phyloP scores from a whole-genome alignment of 2,329 filamentous ascomycete species.

The Trichoderma oligosporum region DNA sequence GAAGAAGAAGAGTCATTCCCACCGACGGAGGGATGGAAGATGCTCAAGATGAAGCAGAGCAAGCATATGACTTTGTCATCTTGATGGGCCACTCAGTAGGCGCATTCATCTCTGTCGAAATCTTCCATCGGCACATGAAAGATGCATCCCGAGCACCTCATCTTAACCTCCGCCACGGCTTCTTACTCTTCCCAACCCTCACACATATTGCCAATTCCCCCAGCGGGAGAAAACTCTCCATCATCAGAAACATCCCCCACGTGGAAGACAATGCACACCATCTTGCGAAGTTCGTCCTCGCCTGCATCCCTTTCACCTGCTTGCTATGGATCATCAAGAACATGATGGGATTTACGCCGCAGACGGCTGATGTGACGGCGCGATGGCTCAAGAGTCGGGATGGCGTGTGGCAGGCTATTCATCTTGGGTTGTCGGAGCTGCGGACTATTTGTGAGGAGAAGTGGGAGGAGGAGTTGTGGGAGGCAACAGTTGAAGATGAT shows the following conservation, averaged over 20 bases:
- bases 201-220: slow-evolving; percentile 64
- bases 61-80: slow-evolving; percentile 55
- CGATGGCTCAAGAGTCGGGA: slow-evolving; percentile 53
- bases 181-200: slow-evolving; percentile 72
- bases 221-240: slow-evolving; percentile 47
- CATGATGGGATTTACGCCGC: slow-evolving; percentile 46
- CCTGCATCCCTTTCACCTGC: slow-evolving; percentile 37
- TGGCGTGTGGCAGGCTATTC: slow-evolving; percentile 57
- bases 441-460: slow-evolving; percentile 53
- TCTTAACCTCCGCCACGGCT: slow-evolving; percentile 47
- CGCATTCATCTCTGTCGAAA: slow-evolving; percentile 65
- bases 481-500: slow-evolving; percentile 28
- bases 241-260: slow-evolving; percentile 41
- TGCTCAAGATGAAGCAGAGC: slow-evolving; percentile 30
- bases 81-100: slow-evolving; percentile 74
- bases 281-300: slow-evolving; percentile 42
- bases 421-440: slow-evolving; percentile 59
- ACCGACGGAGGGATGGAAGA: background rate
- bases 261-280: slow-evolving; percentile 41
- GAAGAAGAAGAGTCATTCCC: slow-evolving; percentile 27
- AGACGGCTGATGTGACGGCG: slow-evolving; percentile 49
- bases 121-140: slow-evolving; percentile 55
- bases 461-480: slow-evolving; percentile 60
- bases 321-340: slow-evolving; percentile 43
- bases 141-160: slow-evolving; percentile 33